Conservation (phyloP, 495 filamentous ascomycete genomes). For the Gamarada debralockiae region DNA sequence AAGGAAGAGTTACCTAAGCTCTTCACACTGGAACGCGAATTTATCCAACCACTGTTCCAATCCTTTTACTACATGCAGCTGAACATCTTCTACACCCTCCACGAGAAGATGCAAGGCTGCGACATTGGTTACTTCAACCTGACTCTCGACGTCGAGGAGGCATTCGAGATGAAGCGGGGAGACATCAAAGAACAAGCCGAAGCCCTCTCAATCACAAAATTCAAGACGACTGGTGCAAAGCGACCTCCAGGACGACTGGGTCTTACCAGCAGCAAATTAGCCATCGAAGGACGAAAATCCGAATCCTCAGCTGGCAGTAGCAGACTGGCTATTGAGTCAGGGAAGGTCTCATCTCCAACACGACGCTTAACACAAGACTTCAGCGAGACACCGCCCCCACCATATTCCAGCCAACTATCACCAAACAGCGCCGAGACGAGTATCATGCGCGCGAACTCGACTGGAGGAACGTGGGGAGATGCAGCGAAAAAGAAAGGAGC, state of each 20-base stretch:
- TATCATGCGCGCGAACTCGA: conserved; percentile 47
- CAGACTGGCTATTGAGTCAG: background rate
- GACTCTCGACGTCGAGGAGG: conserved; percentile 81
- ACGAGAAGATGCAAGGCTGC: conserved; percentile 94
- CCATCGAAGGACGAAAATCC: conserved; percentile 25
- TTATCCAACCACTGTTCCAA: conserved; percentile 96
- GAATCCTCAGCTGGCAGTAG: conserved; percentile 3
- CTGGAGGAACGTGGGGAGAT: conserved; percentile 53
- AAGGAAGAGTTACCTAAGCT: conserved; percentile 94
- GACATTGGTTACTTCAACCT: conserved; percentile 98
- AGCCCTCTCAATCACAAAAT: conserved; percentile 75
- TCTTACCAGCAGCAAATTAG: conserved; percentile 26
- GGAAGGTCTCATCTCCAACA: background rate
- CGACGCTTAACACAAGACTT: conserved; percentile 33
- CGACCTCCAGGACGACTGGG: conserved; percentile 30
- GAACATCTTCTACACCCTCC: conserved; percentile 98
- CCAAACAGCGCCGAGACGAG: conserved; percentile 29
- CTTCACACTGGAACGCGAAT: conserved; percentile 89
- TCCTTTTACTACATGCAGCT: conserved; percentile 99
- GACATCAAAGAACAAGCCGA: conserved; percentile 81
- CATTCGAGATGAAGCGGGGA: conserved; percentile 83
- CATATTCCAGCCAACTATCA: conserved; percentile 44
- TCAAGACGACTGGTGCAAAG: conserved; percentile 74
- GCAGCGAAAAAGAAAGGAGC: conserved; percentile 76
- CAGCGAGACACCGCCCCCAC: conserved; percentile 65